These are phyloP conservation scores for Thuidium tamariscinum DNA, from an alignment of 225 moss, liverwort and hornwort species.

Conservation along the genomic window DNA sequence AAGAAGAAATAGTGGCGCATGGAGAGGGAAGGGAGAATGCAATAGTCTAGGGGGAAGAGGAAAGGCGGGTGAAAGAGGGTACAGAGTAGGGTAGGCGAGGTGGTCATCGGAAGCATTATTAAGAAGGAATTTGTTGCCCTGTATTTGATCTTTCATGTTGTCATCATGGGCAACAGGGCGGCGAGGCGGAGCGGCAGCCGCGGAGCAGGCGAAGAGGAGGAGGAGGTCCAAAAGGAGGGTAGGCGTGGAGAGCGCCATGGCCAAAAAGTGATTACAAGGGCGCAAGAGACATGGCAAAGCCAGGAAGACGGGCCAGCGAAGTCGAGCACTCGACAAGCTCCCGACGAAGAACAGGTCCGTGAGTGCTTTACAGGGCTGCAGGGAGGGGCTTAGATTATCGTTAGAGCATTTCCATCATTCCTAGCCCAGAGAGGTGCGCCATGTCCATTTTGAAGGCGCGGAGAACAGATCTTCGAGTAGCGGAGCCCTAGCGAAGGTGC, in stretches of 20 bases:
- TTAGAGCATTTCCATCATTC: background rate
- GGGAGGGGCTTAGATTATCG: background rate
- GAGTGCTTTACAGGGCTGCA: background rate
- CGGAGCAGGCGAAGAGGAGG: background rate
- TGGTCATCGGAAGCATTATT: conserved; percentile 78
- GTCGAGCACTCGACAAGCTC: background rate
- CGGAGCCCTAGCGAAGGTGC: too few relatives aligned
- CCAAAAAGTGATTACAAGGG: background rate
- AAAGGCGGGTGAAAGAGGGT: background rate
- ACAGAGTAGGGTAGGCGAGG: conserved; percentile 45
- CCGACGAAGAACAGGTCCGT: background rate
- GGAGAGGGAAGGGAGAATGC: background rate
- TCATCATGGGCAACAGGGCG: conserved; percentile 74
- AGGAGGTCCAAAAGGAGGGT: background rate
- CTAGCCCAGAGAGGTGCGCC: background rate
- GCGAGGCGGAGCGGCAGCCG: conserved; percentile 2
- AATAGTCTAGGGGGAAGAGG: background rate
- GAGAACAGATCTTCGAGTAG: background rate
- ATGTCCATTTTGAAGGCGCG: background rate
- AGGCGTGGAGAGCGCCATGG: conserved; percentile 6
- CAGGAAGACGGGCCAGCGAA: background rate
- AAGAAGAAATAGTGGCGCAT: background rate
- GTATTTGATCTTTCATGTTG: conserved; percentile 51
- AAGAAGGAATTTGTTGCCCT: conserved; percentile 61
- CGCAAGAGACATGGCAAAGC: background rate